A percentile compares a stretch with the other conserved stretches of the same genome.
Evolutionary conservation across 169 alveolate genomes (phyloP).

Genomic region (Cryptosporidium sp.): DNA sequence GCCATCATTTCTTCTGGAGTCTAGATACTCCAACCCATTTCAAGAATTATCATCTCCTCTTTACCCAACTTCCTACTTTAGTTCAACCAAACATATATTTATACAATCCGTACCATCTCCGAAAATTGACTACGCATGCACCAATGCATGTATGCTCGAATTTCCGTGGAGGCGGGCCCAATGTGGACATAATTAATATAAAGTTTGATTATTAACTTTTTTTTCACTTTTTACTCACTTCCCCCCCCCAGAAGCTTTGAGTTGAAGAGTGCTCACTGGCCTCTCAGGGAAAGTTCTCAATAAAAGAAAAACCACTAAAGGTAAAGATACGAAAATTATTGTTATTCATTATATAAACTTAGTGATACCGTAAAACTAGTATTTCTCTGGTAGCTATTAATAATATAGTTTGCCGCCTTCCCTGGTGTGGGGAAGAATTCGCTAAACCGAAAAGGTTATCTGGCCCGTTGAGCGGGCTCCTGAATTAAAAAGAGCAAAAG

Average conservation of each 20-base stretch:
- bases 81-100: neutral
- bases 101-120: neutral
- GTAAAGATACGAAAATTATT: too few relatives aligned
- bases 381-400: neutral
- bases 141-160: neutral
- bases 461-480: neutral
- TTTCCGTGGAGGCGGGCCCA: neutral
- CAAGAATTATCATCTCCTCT: neutral
- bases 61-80: neutral
- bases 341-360: neutral
- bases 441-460: neutral
- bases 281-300: too few relatives aligned
- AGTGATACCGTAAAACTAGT: neutral
- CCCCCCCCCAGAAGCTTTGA: too few relatives aligned
- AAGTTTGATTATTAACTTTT: too few relatives aligned
- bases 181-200: slow-evolving; percentile 6
- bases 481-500: neutral
- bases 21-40: neutral
- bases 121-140: too few relatives aligned
- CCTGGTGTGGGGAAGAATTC: neutral
- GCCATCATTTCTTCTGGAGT: slow-evolving; percentile 52
- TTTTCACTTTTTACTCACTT: too few relatives aligned
- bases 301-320: neutral
- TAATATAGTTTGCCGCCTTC: neutral
- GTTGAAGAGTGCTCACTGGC: too few relatives aligned